These are phyloP conservation scores for Cystoisospora suis DNA, from an alignment of 169 alveolate species.

Conservation along the genomic window DNA sequence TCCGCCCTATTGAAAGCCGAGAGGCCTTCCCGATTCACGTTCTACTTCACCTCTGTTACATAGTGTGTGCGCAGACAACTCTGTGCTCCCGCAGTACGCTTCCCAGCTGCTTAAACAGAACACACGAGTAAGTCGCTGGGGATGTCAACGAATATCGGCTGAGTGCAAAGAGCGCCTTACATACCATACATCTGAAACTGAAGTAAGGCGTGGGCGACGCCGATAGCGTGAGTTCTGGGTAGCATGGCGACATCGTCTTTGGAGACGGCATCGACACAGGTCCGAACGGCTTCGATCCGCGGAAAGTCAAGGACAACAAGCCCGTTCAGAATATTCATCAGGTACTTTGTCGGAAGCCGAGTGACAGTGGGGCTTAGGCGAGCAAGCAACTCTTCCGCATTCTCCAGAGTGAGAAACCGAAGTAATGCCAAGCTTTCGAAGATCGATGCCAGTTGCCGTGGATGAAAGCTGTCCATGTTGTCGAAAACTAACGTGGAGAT, in stretches of 20 bases:
- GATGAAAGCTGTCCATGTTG: constrained; percentile 65
- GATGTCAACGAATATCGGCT: not conserved
- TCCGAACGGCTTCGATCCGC: not conserved
- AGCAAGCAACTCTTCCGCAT: constrained; percentile 14
- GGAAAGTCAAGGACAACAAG: constrained; percentile 6
- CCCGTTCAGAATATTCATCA: not conserved
- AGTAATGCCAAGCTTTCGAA: constrained; percentile 44
- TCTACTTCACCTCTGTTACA: too few species aligned
- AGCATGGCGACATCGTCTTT: not conserved
- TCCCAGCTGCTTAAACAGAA: too few species aligned
- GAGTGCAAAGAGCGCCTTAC: not conserved
- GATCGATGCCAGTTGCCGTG: constrained; percentile 63
- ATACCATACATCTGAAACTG: constrained; percentile 10
- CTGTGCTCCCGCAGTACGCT: too few species aligned
- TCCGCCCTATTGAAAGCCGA: too few species aligned
- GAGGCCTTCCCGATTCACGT: too few species aligned
- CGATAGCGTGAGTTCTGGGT: not conserved
- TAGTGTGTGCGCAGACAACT: too few species aligned
- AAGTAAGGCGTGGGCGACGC: not conserved
- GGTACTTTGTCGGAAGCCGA: not conserved
- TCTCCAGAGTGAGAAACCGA: constrained; percentile 56
- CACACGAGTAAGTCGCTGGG: too few species aligned
- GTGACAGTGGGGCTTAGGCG: not conserved
- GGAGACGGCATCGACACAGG: not conserved
- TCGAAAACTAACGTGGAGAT: constrained; percentile 71